These are phyloP conservation scores for Hypoxylon sp. DNA, from an alignment of 2,329 filamentous ascomycete species.

Conservation along the genomic window DNA sequence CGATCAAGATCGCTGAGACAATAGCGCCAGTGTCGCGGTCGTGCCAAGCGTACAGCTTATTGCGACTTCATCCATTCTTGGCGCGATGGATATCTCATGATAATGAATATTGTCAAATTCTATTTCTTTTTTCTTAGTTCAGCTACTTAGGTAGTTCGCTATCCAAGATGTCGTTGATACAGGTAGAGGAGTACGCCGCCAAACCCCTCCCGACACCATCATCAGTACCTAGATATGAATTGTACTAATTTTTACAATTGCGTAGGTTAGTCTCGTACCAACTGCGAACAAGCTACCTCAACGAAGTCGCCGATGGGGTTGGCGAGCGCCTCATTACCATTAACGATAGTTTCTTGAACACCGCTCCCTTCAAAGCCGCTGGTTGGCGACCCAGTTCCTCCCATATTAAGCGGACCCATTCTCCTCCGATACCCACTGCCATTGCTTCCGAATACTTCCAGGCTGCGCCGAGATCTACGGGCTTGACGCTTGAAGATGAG, in stretches of 20 bases:
- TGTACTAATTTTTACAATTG: constrained; percentile 27
- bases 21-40: too few relatives aligned
- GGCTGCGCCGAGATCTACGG: constrained; percentile 67
- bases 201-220: constrained; percentile 2
- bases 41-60: constrained; percentile 1
- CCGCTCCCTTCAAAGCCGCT: constrained; percentile 81
- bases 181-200: constrained; percentile 44
- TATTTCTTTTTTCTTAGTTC: constrained; percentile 2
- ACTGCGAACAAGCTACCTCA: constrained; percentile 80
- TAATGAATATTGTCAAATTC: constrained; percentile 21
- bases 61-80: background rate
- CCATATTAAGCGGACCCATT: constrained; percentile 84
- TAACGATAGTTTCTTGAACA: constrained; percentile 80
- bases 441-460: constrained; percentile 87
- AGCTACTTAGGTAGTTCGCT: constrained; percentile 11
- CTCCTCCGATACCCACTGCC: constrained; percentile 84
- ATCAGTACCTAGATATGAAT: background rate
- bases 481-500: constrained; percentile 73
- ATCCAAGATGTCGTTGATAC: constrained; percentile 43
- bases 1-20: too few relatives aligned
- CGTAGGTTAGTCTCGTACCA: constrained; percentile 83
- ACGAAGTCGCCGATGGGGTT: constrained; percentile 82
- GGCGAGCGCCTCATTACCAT: constrained; percentile 85
- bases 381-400: constrained; percentile 80
- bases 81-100: constrained; percentile 20